Conservation (phyloP, 192 early-diverging fungal species). For the Coemansia sp. region DNA sequence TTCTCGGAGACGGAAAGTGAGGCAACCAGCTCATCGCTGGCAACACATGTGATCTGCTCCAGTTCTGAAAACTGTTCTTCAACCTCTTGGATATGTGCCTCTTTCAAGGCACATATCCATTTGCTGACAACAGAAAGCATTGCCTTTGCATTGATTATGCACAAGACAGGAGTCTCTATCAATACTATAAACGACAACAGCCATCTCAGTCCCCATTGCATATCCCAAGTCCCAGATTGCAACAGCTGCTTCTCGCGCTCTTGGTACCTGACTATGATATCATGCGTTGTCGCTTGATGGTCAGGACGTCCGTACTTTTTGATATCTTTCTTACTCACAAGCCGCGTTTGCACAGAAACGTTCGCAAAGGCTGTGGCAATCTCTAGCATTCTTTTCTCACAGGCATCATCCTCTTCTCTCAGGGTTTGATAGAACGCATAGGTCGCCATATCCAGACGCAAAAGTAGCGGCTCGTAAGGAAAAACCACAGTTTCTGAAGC, state of each 20-base stretch:
- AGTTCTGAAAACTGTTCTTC: slow-evolving; percentile 18
- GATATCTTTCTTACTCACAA: slow-evolving; percentile 36
- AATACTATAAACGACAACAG: slow-evolving; percentile 40
- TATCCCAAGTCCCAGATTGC: slow-evolving; percentile 35
- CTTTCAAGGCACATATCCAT: slow-evolving; percentile 33
- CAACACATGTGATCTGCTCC: slow-evolving; percentile 11
- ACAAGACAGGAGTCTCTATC: slow-evolving; percentile 27
- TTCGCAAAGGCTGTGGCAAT: slow-evolving; percentile 28
- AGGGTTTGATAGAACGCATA: slow-evolving; percentile 22
- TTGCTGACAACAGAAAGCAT: slow-evolving; percentile 19
- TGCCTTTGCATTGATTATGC: slow-evolving; percentile 1
- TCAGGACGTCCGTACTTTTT: slow-evolving; percentile 26
- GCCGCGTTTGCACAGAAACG: slow-evolving; percentile 21
- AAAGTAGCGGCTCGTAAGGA: slow-evolving; percentile 37
- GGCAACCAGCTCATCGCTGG: slow-evolving; percentile 23
- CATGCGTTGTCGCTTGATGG: slow-evolving; percentile 21
- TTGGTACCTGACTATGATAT: slow-evolving; percentile 35
- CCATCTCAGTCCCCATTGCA: slow-evolving; percentile 44
- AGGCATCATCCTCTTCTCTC: background rate
- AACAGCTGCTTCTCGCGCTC: slow-evolving; percentile 25
- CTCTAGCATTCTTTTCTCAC: slow-evolving; percentile 32
- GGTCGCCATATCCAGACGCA: slow-evolving; percentile 45
- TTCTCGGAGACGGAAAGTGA: slow-evolving; percentile 9
- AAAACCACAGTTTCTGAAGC: slow-evolving; percentile 3
- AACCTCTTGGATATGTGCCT: slow-evolving; percentile 33